A percentile compares a stretch with the other conserved stretches of the same genome.
Conservation (phyloP, 495 filamentous ascomycete genomes). For the Hypoxylon fuscum region DNA sequence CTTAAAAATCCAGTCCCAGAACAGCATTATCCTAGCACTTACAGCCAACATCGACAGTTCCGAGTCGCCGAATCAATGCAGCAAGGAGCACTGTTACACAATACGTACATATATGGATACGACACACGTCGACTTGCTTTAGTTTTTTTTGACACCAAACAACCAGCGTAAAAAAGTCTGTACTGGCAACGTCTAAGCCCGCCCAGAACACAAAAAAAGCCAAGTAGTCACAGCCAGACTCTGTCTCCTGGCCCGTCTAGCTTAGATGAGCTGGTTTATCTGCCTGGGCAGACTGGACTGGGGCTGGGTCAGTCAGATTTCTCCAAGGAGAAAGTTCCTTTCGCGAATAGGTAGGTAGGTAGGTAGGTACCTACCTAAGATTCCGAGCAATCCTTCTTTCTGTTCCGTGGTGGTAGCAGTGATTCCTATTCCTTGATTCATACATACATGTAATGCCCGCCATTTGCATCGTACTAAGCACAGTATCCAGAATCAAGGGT, state of each 20-base stretch:
- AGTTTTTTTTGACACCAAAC: constrained; percentile 23
- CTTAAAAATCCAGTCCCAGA: constrained; percentile 21
- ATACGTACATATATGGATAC: constrained; percentile 37
- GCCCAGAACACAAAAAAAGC: constrained; percentile 12
- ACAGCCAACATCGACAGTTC: constrained; percentile 26
- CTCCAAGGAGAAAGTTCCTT: no score
- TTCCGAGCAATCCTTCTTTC: no score
- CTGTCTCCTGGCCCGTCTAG: constrained; percentile 19
- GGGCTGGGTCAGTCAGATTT: no score
- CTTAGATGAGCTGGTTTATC: constrained; percentile 12
- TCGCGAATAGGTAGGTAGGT: no score
- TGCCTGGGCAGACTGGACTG: background rate
- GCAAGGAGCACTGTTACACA: constrained; percentile 29
- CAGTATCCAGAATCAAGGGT: background rate
- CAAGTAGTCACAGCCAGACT: constrained; percentile 26
- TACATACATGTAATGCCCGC: no score
- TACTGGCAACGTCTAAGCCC: constrained; percentile 12
- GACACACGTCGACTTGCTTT: constrained; percentile 23
- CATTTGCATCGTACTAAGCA: no score
- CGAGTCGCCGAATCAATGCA: constrained; percentile 37
- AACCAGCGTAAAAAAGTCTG: constrained; percentile 3
- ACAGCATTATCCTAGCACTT: constrained; percentile 28
- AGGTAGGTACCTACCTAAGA: no score
- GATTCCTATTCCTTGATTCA: no score
- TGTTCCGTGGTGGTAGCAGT: no score